Evolutionary conservation across 495 filamentous ascomycete species (phyloP).

Genomic region (Niebla homalea): DNA sequence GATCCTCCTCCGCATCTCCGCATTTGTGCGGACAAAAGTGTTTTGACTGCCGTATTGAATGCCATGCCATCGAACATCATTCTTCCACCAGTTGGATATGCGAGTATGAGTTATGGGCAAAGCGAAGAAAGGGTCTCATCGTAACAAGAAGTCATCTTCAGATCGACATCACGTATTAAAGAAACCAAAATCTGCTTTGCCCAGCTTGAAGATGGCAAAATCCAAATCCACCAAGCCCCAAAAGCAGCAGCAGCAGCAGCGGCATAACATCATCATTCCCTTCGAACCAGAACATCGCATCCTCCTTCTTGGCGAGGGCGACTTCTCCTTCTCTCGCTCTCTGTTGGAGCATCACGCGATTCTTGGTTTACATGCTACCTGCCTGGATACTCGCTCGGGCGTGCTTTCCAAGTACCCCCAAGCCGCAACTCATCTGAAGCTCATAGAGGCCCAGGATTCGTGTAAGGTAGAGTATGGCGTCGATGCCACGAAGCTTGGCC

Average conservation of each 20-base stretch:
- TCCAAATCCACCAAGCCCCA: too few relatives aligned
- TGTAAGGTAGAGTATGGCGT: constrained; percentile 51
- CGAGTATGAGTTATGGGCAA: constrained; percentile 11
- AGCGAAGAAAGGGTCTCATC: neutral
- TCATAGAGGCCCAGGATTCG: constrained; percentile 29
- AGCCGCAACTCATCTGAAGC: constrained; percentile 43
- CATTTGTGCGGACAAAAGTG: too few relatives aligned
- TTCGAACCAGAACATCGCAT: constrained; percentile 58
- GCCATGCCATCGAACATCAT: too few relatives aligned
- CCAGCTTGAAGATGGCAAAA: too few relatives aligned
- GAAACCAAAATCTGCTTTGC: neutral
- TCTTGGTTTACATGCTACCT: constrained; percentile 48
- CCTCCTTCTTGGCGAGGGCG: constrained; percentile 79
- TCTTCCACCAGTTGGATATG: too few relatives aligned
- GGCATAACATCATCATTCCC: constrained; percentile 46
- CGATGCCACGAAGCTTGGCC: constrained; percentile 60
- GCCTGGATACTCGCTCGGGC: constrained; percentile 40
- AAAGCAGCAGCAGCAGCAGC: too few relatives aligned
- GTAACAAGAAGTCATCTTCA: too few relatives aligned
- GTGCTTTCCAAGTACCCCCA: constrained; percentile 68
- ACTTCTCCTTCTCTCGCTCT: constrained; percentile 79
- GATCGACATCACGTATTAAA: neutral
- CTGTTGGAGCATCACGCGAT: constrained; percentile 60
- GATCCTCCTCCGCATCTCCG: too few relatives aligned
- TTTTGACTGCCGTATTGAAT: too few relatives aligned